A percentile compares a stretch with the other conserved stretches of the same genome.
These are phyloP conservation scores for Globisporangium heterothallicum DNA, from an alignment of 352 stramenopile genomes.

Conservation along the genomic window DNA sequence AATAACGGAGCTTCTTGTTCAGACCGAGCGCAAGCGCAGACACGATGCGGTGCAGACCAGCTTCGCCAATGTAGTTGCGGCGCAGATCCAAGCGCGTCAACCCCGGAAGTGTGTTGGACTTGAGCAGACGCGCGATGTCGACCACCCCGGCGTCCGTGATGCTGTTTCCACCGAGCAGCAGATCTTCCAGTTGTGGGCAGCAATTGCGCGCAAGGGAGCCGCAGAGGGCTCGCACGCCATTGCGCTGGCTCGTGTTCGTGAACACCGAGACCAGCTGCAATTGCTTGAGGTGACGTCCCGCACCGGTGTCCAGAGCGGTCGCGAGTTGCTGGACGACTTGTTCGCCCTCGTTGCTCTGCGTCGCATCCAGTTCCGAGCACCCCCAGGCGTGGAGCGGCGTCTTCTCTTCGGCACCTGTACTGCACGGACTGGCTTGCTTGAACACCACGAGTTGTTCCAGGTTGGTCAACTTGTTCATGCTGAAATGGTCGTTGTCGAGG, in stretches of 20 bases:
- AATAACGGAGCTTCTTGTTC: constrained; percentile 37
- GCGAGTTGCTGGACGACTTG: constrained; percentile 39
- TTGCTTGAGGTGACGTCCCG: constrained; percentile 35
- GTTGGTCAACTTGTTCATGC: constrained; percentile 40
- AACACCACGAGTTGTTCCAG: constrained; percentile 56
- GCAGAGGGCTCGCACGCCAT: constrained; percentile 38
- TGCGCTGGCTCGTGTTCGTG: constrained; percentile 54
- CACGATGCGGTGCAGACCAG: constrained; percentile 39
- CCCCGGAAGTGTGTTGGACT: constrained; percentile 21
- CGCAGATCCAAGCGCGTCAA: constrained; percentile 56
- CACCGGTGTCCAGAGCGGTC: constrained; percentile 23
- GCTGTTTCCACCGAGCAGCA: constrained; percentile 64
- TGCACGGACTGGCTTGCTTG: too few relatives aligned
- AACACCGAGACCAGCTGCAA: constrained; percentile 67
- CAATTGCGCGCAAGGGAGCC: constrained; percentile 30
- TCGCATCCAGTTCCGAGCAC: constrained; percentile 51
- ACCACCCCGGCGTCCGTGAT: constrained; percentile 47
- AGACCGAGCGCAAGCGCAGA: constrained; percentile 18
- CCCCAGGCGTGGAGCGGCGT: constrained; percentile 50
- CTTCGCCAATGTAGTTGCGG: constrained; percentile 69
- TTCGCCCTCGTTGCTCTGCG: constrained; percentile 51
- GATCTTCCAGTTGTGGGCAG: constrained; percentile 45
- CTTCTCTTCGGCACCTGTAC: too few relatives aligned
- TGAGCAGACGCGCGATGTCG: constrained; percentile 43
- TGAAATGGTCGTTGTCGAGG: constrained; percentile 19